Percentiles rank a stretch among this genome's conserved stretches.
Evolutionary conservation across 2,329 filamentous ascomycete species (phyloP).

Genomic region (Aspergillus sp.): DNA sequence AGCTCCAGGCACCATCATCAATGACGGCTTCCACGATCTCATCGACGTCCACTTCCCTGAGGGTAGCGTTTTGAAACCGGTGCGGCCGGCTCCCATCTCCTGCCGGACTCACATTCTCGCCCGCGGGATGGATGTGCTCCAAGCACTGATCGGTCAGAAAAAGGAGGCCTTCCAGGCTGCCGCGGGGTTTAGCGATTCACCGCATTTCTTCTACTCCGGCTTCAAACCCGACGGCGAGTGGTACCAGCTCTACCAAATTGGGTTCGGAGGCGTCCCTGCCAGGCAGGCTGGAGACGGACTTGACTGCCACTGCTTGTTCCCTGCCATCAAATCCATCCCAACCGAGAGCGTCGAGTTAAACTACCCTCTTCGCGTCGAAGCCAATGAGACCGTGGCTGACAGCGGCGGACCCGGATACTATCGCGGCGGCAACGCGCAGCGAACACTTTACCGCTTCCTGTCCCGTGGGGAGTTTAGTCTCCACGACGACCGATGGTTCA

Average conservation of each 20-base stretch:
- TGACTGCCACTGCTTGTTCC: slow-evolving; percentile 44
- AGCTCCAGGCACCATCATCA: slow-evolving; percentile 41
- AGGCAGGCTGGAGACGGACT: slow-evolving; percentile 40
- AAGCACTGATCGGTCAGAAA: slow-evolving; percentile 42
- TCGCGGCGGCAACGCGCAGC: slow-evolving; percentile 42
- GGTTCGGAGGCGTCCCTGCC: slow-evolving; percentile 42
- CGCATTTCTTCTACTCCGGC: slow-evolving; percentile 43
- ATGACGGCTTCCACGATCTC: slow-evolving; percentile 44
- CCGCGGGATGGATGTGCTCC: slow-evolving; percentile 41
- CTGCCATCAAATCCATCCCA: slow-evolving; percentile 43
- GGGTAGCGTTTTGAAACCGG: slow-evolving; percentile 38
- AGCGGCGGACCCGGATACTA: slow-evolving; percentile 41
- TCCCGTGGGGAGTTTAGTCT: slow-evolving; percentile 39
- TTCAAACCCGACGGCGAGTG: slow-evolving; percentile 41
- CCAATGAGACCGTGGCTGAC: slow-evolving; percentile 40
- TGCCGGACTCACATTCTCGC: slow-evolving; percentile 43
- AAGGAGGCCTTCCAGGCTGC: slow-evolving; percentile 39
- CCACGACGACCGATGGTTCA: slow-evolving; percentile 43
- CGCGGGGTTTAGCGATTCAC: slow-evolving; percentile 43
- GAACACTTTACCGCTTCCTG: slow-evolving; percentile 40
- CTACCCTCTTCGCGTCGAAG: slow-evolving; percentile 41
- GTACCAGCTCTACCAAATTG: slow-evolving; percentile 44
- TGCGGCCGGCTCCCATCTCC: slow-evolving; percentile 39
- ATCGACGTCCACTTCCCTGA: slow-evolving; percentile 40
- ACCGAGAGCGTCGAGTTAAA: slow-evolving; percentile 42